Base-by-base conservation (phyloP, 2,329 filamentous ascomycete genomes). In the Fusarium burgessii region DNA sequence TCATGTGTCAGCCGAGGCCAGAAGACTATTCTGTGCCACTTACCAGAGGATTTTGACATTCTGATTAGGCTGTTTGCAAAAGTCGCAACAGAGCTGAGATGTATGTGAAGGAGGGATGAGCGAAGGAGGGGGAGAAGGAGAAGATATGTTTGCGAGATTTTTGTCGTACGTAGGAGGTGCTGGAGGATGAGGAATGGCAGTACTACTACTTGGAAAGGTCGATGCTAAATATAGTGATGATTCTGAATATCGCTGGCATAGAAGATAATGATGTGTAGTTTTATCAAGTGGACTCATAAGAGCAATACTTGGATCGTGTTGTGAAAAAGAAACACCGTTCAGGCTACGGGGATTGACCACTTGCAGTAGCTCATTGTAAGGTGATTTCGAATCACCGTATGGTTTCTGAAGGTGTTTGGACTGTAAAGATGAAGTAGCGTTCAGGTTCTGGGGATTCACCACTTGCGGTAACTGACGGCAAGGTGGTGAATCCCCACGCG, bases 381-480 rank as follows among this genome's bases (percentile, higher is more conserved):
- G 11, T 41, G 40, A n/a, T 13, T 13, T 18, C 13, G 7, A 23
- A 12, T 41, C n/a, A 5, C 6, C 13, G n/a, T 41, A 6, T 41
- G 38, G 13, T 40, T 20, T 11, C n/a, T 40, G 38, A 13, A 13
- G 18, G 11, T 2, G 12, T 40, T 20, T 36, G 2, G 6, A 36
- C 4, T 36, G 35, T 36, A 6, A 18, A 36, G 3, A 36, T 36
- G 35, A n/a, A 12, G 36, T n/a, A 38, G 9, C 8, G 36, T 11
- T 6, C 40, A 41, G n/a, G n/a, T 14, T 1, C 2, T 10, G 40
- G n/a, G 7, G n/a, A 41, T 23, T 6, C 13, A 23, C 5, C 1
- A 5, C n/a, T 41, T 23, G 40, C 2, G n/a, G n/a, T 23, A 15
- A 41, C 14, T 4, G 6, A 23, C 7, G 6, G n/a, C 3, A 41